A percentile compares a stretch with the other conserved stretches of the same genome.
Conservation (phyloP, 192 early-diverging fungal species). For the Mortierella claussenii region DNA sequence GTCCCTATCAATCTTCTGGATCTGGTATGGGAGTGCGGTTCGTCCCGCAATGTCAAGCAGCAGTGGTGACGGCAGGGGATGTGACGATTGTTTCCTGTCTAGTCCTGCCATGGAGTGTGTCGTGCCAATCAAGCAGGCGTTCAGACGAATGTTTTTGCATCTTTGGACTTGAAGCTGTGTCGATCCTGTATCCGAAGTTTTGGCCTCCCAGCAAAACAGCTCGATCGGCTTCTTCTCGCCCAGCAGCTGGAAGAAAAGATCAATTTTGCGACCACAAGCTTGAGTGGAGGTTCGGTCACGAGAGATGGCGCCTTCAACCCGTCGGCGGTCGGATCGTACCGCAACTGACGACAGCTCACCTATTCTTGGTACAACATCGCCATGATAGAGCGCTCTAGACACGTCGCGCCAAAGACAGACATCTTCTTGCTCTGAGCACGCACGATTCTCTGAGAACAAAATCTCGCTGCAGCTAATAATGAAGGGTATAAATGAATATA, state of each 20-base stretch:
- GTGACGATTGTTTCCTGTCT: no score
- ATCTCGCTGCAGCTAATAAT: conserved; percentile 4
- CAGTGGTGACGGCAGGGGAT: no score
- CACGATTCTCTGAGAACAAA: not conserved
- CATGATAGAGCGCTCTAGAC: conserved; percentile 3
- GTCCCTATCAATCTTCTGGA: no score
- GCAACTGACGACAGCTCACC: conserved; percentile 8
- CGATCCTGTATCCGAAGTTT: conserved; percentile 6
- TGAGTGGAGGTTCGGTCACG: conserved; percentile 8
- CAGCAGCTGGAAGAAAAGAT: conserved; percentile 5
- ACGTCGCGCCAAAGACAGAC: not conserved
- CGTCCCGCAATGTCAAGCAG: no score
- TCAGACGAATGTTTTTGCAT: conserved; percentile 5
- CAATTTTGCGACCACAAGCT: conserved; percentile 4
- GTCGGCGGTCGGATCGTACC: conserved; percentile 1
- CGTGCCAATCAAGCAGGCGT: conserved; percentile 9
- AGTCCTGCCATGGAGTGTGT: no score
- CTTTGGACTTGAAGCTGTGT: conserved; percentile 1
- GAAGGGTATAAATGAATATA: no score
- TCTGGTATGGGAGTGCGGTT: no score
- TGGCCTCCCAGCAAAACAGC: conserved; percentile 8
- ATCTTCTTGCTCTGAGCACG: conserved; percentile 4
- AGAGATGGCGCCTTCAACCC: conserved; percentile 1
- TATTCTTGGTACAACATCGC: not conserved
- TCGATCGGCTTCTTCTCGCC: not conserved